Conservation (phyloP, 2,329 filamentous ascomycete species). For the Zymoseptoria ardabiliae region DNA sequence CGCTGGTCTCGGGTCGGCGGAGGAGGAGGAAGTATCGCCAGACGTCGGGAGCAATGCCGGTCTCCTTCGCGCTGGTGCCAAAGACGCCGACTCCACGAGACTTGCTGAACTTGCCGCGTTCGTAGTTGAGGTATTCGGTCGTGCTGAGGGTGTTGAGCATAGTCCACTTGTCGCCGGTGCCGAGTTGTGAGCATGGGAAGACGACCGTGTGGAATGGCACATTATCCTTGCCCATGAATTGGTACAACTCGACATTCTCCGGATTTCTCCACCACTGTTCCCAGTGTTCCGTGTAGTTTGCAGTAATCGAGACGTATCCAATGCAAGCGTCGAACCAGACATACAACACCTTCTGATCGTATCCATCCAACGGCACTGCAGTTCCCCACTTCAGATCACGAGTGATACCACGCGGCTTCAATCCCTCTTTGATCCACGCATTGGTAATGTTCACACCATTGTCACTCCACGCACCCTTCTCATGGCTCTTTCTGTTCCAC, state of each 20-base stretch:
- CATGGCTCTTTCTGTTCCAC: conserved; percentile 68
- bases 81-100: conserved; percentile 85
- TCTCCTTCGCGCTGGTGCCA: conserved; percentile 80
- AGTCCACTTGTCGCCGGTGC: conserved; percentile 79
- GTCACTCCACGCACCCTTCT: conserved; percentile 66
- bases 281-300: conserved; percentile 82
- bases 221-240: conserved; percentile 94
- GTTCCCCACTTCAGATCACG: conserved; percentile 88
- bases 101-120: conserved; percentile 88
- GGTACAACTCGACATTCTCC: conserved; percentile 79
- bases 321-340: conserved; percentile 92
- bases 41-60: conserved; percentile 76
- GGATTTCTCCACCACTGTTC: conserved; percentile 92
- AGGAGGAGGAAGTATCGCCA: conserved; percentile 89
- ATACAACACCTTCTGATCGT: conserved; percentile 77
- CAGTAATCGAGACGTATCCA: conserved; percentile 91
- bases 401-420: conserved; percentile 83
- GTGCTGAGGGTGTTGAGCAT: conserved; percentile 82
- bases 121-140: conserved; percentile 84
- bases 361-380: conserved; percentile 52
- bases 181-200: conserved; percentile 81
- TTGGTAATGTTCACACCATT: conserved; percentile 72
- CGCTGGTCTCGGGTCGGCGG: conserved; percentile 74
- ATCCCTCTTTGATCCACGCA: conserved; percentile 73
- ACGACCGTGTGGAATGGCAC: conserved; percentile 84